Base-by-base conservation (phyloP, 352 stramenopile genomes). In the Phytophthora quininea region DNA sequence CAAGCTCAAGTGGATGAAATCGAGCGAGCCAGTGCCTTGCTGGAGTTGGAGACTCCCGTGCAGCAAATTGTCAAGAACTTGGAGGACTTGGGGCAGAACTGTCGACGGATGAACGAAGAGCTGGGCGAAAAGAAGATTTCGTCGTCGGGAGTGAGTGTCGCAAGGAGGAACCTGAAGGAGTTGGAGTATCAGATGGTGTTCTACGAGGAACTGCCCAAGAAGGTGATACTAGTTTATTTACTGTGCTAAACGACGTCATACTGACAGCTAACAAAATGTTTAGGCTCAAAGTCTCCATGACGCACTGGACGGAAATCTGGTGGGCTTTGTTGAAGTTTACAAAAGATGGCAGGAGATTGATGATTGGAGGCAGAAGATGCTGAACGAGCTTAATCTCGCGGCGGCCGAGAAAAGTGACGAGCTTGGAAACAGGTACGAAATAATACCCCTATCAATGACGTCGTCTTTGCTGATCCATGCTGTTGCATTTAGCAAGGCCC, bases 1-100 rank as follows among this genome's bases (percentile, higher is more conserved):
- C 82, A 93, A 64, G 75, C 84, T 27, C 85, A 90, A 61, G 88
- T 96, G 27, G 88, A 93, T 53, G 88, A 96, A 54, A 93, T 96
- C 62, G 86, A 96, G 77, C 83, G 85, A 38, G 88, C 88, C 37
- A 93, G 75, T 24, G 55, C 69, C 32, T 68, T 96, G 51, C 77
- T 96, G 14, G 84, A 90, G 50, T 79, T 91, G 35, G 77, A 91
- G 61, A 73, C 79, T n/a, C 79, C 84, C 0, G 79, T 94, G 29
- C 66, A 60, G 27, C 66, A 90, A 10, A 90, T 95, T 71, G 80
- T 88, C 11, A 70, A 59, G 12, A 93, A 80, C 42, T 67, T 96
- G 33, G 67, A 83, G 1, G 68, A 67, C 12, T 76, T 96, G 48
- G 69, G 81, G 0, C 69, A 79, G 47, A 86, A 76, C 53, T 96